Base-by-base conservation (phyloP, 2,329 filamentous ascomycete genomes). In the Fusarium foetens region DNA sequence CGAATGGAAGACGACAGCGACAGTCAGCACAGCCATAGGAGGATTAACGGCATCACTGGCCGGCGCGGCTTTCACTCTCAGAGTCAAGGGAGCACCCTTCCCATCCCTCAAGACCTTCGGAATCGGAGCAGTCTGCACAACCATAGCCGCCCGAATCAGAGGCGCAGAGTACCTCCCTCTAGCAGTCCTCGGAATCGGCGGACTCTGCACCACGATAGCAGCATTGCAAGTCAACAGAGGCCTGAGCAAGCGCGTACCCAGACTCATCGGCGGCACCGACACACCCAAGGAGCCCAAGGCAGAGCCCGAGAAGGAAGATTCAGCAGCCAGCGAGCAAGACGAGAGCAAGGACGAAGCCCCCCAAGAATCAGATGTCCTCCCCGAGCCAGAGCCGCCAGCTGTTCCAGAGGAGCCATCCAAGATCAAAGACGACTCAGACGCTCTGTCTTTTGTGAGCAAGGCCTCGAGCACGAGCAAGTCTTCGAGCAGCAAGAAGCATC, bases 1-100 rank as follows among this genome's bases (percentile, higher is more conserved):
- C 12, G 60, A 65, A 13, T 72, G 70, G 70, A 72, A 72, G 52
- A 73, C 65, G 16, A 45, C 70, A 8, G 70, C 70, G 0, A 73
- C 70, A 33, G 70, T 70, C 33, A 43, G 69, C 53, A 72, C 70
- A 48, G 66, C 70, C 4, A 29, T 73, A 2, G 66, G 70, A 11
- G 70, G 70, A 10, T 2, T 72, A 13, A 57, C 70, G 41, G 70
- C 70, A 33, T 72, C 70, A 33, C 35, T 73, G 27, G 70, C 49
- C 2, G 70, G 65, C 12, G 57, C 67, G 1, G 68, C 69, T 14
- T 72, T 66, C 14, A 60, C 66, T 1, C 60, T 72, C 7, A 54
- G 58, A 25, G 66, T 68, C 25, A 68, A 68, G 58, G 66, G 70
- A 5, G 70, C 66, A 29, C 60, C 66, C 0, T 72, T 70, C 48